Evolutionary conservation across 306 rosid species (phyloP).

Genomic region (Fragaria iinumae): DNA sequence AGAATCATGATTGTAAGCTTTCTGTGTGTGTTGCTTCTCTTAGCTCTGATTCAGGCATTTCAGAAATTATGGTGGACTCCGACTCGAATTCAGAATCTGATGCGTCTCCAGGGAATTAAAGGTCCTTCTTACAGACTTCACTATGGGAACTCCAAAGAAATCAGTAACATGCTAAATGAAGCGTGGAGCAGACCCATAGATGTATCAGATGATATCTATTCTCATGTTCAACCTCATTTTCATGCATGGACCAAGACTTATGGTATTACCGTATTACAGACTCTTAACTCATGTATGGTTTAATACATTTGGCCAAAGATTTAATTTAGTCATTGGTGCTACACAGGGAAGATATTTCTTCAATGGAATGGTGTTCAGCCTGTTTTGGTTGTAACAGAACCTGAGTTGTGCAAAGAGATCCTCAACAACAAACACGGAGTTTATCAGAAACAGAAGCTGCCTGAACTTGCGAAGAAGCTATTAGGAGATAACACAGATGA

Average conservation of each 20-base stretch:
- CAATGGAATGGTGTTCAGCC: neutral
- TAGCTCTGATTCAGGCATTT: neutral
- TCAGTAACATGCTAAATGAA: neutral
- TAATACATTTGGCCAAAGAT: neutral
- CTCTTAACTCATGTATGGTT: neutral
- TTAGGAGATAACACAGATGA: neutral
- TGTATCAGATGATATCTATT: neutral
- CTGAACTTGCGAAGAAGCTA: neutral
- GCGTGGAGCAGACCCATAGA: neutral
- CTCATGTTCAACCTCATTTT: too few species aligned
- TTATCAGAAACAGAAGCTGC: neutral
- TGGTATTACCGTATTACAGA: neutral
- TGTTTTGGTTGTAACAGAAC: neutral
- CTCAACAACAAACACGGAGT: neutral
- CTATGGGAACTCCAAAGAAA: neutral
- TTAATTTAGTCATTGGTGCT: neutral
- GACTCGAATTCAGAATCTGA: neutral
- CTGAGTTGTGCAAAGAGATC: neutral
- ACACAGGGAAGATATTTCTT: neutral
- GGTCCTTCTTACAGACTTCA: neutral
- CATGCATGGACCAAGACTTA: neutral
- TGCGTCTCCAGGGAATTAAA: neutral
- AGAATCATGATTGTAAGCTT: neutral
- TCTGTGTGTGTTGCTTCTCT: neutral
- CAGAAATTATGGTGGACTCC: neutral